Evolutionary conservation across 2,329 filamentous ascomycete genomes (phyloP).

Genomic region (Pseudogymnoascus sp.): DNA sequence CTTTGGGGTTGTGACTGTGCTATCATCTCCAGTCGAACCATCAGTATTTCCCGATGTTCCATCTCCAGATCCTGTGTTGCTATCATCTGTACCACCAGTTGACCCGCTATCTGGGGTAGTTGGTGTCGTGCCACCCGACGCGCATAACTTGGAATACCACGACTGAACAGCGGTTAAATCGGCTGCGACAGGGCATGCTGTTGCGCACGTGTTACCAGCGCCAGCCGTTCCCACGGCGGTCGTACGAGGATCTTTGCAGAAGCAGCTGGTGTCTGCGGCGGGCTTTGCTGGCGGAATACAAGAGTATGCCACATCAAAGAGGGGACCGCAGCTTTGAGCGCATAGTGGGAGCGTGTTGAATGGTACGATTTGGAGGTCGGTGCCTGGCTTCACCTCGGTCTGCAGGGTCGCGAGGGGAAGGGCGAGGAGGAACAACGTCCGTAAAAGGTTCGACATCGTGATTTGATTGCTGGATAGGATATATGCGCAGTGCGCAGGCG

Average conservation of each 20-base stretch:
- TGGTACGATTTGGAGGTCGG: slow-evolving; percentile 39
- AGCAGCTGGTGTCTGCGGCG: slow-evolving; percentile 57
- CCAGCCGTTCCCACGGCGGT: neutral
- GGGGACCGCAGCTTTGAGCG: slow-evolving; percentile 47
- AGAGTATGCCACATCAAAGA: slow-evolving; percentile 62
- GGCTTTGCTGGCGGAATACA: slow-evolving; percentile 55
- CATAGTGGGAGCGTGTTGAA: slow-evolving; percentile 54
- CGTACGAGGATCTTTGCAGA: slow-evolving; percentile 53
- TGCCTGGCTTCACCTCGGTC: neutral
- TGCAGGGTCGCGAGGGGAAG: slow-evolving; percentile 2
- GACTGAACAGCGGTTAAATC: slow-evolving; percentile 51
- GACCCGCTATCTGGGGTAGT: neutral
- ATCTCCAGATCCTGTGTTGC: neutral
- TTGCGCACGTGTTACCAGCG: neutral
- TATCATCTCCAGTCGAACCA: neutral
- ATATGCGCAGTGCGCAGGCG: neutral
- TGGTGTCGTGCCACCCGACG: slow-evolving; percentile 30
- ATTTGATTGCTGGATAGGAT: neutral
- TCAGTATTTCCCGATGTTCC: neutral
- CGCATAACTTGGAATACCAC: slow-evolving; percentile 66
- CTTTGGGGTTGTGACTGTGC: slow-evolving; percentile 6
- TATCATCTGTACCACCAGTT: neutral
- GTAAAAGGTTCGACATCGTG: neutral
- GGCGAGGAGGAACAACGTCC: slow-evolving; percentile 6
- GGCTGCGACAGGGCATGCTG: slow-evolving; percentile 20